Evolutionary conservation across 108 stramenopile species (phyloP).

Genomic region (Conticribra guillardii): DNA sequence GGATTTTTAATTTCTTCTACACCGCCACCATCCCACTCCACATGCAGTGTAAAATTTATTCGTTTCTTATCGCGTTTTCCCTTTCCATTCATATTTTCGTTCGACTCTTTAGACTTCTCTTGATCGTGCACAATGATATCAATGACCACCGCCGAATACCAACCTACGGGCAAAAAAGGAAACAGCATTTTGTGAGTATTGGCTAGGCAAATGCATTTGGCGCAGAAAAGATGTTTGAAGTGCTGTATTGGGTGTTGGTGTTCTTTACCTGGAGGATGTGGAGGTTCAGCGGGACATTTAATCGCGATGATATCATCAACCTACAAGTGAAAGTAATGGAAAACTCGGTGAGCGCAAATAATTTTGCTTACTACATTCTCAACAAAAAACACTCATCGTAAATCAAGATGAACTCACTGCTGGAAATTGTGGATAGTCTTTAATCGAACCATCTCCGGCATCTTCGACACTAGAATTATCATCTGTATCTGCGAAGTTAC

Average conservation of each 20-base stretch:
- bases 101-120: slow-evolving; percentile 11
- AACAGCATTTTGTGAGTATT: too few relatives aligned
- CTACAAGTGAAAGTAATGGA: slow-evolving; percentile 2
- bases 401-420: not conserved
- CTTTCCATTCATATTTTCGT: not conserved
- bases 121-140: slow-evolving; percentile 33
- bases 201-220: too few relatives aligned
- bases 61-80: slow-evolving; percentile 11
- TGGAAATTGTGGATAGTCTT: not conserved
- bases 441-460: not conserved
- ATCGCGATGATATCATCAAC: slow-evolving; percentile 49
- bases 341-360: not conserved
- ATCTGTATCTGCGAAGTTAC: not conserved
- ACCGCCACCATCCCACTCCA: slow-evolving; percentile 48
- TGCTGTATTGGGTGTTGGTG: too few relatives aligned
- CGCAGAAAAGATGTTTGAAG: too few relatives aligned
- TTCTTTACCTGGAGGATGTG: slow-evolving; percentile 24
- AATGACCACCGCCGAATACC: slow-evolving; percentile 42
- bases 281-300: slow-evolving; percentile 42
- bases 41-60: slow-evolving; percentile 36
- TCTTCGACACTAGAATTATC: not conserved
- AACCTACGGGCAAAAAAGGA: slow-evolving; percentile 21
- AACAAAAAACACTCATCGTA: not conserved
- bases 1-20: slow-evolving; percentile 43
- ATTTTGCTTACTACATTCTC: too few relatives aligned